Evolutionary conservation across 441 rosid species (phyloP), one percentile per base, ranked within the genome.

Genomic region (Populus trichocarpa): DNA sequence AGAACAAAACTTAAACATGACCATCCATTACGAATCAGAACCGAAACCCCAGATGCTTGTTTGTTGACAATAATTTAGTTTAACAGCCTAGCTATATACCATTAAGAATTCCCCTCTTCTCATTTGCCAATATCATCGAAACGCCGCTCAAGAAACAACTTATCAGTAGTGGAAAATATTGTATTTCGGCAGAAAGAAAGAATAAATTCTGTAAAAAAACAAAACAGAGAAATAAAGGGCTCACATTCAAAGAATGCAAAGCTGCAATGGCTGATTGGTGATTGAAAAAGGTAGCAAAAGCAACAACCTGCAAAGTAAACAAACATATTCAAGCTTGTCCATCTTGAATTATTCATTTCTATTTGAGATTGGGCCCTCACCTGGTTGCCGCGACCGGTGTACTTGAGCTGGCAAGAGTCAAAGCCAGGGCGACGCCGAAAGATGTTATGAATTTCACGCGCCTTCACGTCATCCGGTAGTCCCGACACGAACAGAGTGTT

Each of bases 311-410:
- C 69, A 75, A 74, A 71, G 9, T 69, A 50, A 72, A 18, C 33
- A 73, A 73, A 77, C 2, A 40, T 11, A 16, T 25, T 73, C 69
- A 57, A 69, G 20, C 38, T 59, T 7, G 61, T 16, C 22, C 61
- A 53, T 53, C 61, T 53, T 53, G n/a, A 53, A 53, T 18, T 53
- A 16, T 53, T 50, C 57, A 50, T 50, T 14, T 50, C 18, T 50
- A 50, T 46, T 50, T 50, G 57, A 50, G 18, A 50, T 50, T 0
- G 0, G 6, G 0, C 8, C 69, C 69, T 28, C 8, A 91, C 97
- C 96, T 92, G 97, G 82, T 92, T 89, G 77, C 97, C 96, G 5
- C 92, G 92, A 69, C 98, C 97, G 32, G 93, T 92, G 84, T 94
- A 94, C 85, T 94, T 92, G 77, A 94, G 95, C 89, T 94, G 96